Evolutionary conservation across 768 basidiomycete species (phyloP).

Genomic region (Hemileccinum rubropunctum): DNA sequence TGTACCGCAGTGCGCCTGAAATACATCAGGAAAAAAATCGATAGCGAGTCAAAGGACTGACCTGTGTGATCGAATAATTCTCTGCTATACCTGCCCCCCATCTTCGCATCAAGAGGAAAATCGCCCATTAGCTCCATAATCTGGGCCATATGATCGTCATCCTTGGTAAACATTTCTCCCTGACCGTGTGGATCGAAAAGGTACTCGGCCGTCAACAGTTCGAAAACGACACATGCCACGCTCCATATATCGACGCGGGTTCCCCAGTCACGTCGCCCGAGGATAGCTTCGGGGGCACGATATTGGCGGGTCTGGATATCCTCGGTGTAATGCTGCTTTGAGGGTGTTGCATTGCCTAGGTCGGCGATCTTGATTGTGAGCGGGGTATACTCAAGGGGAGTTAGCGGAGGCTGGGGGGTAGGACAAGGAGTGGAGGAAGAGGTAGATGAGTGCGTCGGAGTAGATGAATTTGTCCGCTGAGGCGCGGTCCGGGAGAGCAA

Average conservation of each 20-base stretch:
- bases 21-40: conserved; percentile 4
- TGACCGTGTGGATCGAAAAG: conserved; percentile 88
- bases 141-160: conserved; percentile 96
- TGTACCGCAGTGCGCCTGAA: conserved; percentile 67
- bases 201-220: conserved; percentile 87
- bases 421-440: conserved; percentile 20
- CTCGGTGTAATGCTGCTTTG: conserved; percentile 88
- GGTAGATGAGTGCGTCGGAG: conserved; percentile 21
- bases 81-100: conserved; percentile 80
- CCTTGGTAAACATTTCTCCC: conserved; percentile 80
- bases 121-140: conserved; percentile 90
- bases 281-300: conserved; percentile 89
- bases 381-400: conserved; percentile 32
- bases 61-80: conserved; percentile 81
- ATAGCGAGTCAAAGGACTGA: conserved; percentile 27
- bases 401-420: conserved; percentile 24
- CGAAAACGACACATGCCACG: conserved; percentile 88
- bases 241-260: conserved; percentile 88
- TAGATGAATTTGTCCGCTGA: conserved; percentile 11
- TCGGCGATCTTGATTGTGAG: conserved; percentile 93
- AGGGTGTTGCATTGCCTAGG: conserved; percentile 90
- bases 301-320: conserved; percentile 98
- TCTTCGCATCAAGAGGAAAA: conserved; percentile 66
- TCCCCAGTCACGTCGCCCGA: conserved; percentile 86
- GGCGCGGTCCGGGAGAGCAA: conserved; percentile 68